Conservation (phyloP, 805 yeast species). For the Nakazawaea siamensis region DNA sequence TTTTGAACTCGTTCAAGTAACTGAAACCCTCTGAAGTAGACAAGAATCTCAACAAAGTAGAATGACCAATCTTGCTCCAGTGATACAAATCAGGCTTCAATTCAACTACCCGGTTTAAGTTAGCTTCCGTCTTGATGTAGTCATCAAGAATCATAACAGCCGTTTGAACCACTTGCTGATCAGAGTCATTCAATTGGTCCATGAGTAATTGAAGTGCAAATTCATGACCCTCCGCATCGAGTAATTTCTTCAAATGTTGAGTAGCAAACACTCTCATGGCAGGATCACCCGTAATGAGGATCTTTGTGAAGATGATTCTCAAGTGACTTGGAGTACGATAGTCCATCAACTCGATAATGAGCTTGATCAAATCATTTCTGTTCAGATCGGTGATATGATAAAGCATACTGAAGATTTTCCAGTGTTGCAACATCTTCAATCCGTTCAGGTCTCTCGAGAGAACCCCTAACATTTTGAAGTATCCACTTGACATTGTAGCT, state of each 20-base stretch:
- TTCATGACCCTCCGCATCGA: slow-evolving; percentile 25
- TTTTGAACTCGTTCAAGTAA: slow-evolving; percentile 49
- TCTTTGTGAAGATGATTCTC: slow-evolving; percentile 56
- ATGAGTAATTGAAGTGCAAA: slow-evolving; percentile 52
- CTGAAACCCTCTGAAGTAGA: slow-evolving; percentile 64
- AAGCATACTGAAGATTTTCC: slow-evolving; percentile 79
- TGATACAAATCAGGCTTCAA: slow-evolving; percentile 45
- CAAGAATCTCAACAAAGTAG: slow-evolving; percentile 54
- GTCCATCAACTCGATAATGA: slow-evolving; percentile 55
- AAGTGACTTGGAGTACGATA: slow-evolving; percentile 56
- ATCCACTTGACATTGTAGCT: slow-evolving; percentile 65
- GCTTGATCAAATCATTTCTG: slow-evolving; percentile 47
- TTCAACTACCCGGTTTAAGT: slow-evolving; percentile 41
- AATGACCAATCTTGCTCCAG: slow-evolving; percentile 23
- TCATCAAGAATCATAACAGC: slow-evolving; percentile 50
- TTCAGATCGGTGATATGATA: slow-evolving; percentile 58
- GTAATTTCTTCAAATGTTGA: slow-evolving; percentile 34
- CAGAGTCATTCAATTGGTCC: slow-evolving; percentile 63
- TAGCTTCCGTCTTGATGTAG: slow-evolving; percentile 31
- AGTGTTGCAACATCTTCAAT: slow-evolving; percentile 57
- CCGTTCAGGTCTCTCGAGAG: slow-evolving; percentile 58
- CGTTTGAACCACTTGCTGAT: slow-evolving; percentile 41
- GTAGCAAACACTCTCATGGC: slow-evolving; percentile 53
- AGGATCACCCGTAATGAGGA: slow-evolving; percentile 46
- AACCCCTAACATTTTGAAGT: slow-evolving; percentile 70